Evolutionary conservation across 805 yeast species (phyloP), one percentile per base, ranked within the genome.

Genomic region (Lachancea cidri): DNA sequence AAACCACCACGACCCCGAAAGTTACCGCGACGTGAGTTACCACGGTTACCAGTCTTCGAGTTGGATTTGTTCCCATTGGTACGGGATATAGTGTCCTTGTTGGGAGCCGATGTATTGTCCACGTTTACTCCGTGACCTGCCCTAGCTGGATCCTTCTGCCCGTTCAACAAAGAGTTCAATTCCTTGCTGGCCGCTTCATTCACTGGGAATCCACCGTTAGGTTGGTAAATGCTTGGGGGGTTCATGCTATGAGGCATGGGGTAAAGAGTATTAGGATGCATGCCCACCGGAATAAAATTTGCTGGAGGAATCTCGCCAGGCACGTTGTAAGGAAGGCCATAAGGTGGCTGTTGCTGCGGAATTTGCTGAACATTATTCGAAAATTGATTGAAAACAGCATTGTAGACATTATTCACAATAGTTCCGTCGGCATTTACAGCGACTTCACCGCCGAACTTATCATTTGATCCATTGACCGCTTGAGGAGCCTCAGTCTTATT

Each of bases 331-430:
- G 42, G 42, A n/a, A 35, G 32, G 5, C 48, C 48, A 17, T 39
- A 33, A 17, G 49, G 45, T 11, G 41, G 38, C 14, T 24, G 40
- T 17, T 25, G 29, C 3, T 38, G 41, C 13, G 39, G 35, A 17
- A 30, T 33, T 11, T 45, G 39, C 20, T 39, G 42, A 3, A 46
- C 50, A 15, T 27, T 37, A 19, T 57, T 51, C 14, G 52, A 47
- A 17, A 57, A 45, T 38, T 66, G 64, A 36, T 58, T 54, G 24
- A 63, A 44, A 17, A 65, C 62, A 2, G 68, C 60, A 41, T 54
- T 55, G 48, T 58, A 56, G 36, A 54, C 57, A 42, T 63, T 57
- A 43, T 54, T 59, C 2, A 65, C 61, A 13, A 60, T 55, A 5
- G 42, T 44, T 14, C 47, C 44, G 22, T 48, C 52, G 25, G 54